Percentiles rank a stretch among this genome's conserved stretches.
These are phyloP conservation scores for Rhytidhysteron rufulum DNA, from an alignment of 2,329 filamentous ascomycete species.

Conservation along the genomic window DNA sequence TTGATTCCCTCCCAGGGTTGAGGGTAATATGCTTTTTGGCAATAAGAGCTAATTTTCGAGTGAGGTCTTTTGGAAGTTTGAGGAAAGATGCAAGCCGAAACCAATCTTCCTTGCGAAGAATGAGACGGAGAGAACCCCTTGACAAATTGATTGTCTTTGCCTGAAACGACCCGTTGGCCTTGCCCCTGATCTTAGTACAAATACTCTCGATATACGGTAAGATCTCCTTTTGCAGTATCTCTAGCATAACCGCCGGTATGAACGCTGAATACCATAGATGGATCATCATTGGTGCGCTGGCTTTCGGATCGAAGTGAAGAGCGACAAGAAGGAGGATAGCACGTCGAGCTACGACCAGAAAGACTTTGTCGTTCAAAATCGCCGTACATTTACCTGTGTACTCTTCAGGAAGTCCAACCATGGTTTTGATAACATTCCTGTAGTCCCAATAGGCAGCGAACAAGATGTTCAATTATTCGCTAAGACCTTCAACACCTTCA, in stretches of 20 bases:
- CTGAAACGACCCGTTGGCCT: constrained; percentile 16
- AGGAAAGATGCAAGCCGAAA: constrained; percentile 19
- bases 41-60: constrained; percentile 13
- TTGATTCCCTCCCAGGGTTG: too few species aligned
- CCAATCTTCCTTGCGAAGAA: constrained; percentile 32
- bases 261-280: constrained; percentile 48
- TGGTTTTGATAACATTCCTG: constrained; percentile 42
- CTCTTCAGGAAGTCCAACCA: constrained; percentile 27
- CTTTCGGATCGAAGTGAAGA: constrained; percentile 12
- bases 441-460: constrained; percentile 45
- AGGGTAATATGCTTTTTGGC: constrained; percentile 27
- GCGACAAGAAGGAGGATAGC: constrained; percentile 38
- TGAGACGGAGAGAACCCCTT: constrained; percentile 18
- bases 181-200: constrained; percentile 27
- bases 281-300: constrained; percentile 32
- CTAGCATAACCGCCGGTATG: constrained; percentile 19
- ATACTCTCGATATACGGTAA: constrained; percentile 32
- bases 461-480: constrained; percentile 19
- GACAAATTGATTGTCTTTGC: constrained; percentile 31
- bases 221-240: constrained; percentile 18
- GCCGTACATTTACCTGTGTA: constrained; percentile 22
- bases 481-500: constrained; percentile 23
- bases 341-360: constrained; percentile 39
- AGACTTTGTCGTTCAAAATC: constrained; percentile 40
- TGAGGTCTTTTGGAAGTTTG: constrained; percentile 20